phyloP scores from a whole-genome alignment of 257 asterid species.

The Gardenia jasminoides region DNA sequence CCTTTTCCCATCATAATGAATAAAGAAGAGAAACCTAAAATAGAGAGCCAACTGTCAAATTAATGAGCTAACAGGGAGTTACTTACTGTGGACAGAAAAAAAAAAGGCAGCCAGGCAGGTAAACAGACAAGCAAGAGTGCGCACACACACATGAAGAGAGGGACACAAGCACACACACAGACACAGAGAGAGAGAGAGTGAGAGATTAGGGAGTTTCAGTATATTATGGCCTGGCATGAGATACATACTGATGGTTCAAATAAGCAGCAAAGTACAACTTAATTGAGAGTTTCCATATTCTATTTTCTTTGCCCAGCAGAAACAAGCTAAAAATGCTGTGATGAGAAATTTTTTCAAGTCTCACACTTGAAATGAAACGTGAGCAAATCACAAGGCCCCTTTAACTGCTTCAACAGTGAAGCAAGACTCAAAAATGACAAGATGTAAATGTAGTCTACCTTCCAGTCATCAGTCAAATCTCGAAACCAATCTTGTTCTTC shows the following conservation, averaged over 20 bases:
- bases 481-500: conserved; percentile 80
- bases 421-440: background rate
- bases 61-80: background rate
- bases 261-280: background rate
- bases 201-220: background rate
- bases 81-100: background rate
- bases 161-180: too few relatives aligned
- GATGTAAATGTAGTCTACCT: conserved; percentile 43
- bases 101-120: background rate
- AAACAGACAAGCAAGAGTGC: background rate
- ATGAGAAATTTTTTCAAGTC: too few relatives aligned
- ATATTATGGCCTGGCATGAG: background rate
- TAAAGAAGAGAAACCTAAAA: background rate
- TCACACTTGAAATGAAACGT: background rate
- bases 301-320: background rate
- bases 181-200: background rate
- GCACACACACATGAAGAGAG: background rate
- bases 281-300: background rate
- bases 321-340: background rate
- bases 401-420: background rate
- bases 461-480: conserved; percentile 70
- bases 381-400: background rate
- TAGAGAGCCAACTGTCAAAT: background rate
- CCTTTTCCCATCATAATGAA: background rate
- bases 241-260: background rate